Evolutionary conservation across 495 filamentous ascomycete species (phyloP).

Genomic region (Tuber brumale): DNA sequence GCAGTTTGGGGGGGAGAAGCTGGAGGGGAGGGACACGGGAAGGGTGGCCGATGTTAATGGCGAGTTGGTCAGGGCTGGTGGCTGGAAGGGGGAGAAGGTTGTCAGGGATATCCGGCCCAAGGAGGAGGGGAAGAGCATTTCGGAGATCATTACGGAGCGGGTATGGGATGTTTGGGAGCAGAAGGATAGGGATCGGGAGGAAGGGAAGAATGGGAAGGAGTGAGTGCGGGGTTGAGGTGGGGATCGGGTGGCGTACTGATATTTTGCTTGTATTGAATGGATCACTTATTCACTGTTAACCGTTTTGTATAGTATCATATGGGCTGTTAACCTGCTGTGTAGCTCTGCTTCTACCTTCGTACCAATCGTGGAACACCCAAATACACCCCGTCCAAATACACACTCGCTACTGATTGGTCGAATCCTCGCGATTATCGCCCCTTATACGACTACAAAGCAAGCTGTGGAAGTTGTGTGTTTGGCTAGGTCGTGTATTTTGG

Average conservation of each 20-base stretch:
- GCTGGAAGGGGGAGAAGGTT: conserved; percentile 53
- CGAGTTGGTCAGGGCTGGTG: conserved; percentile 25
- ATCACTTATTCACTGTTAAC: background rate
- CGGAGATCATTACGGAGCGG: conserved; percentile 74
- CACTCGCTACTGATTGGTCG: too few relatives aligned
- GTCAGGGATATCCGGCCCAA: conserved; percentile 63
- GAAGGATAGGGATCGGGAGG: conserved; percentile 39
- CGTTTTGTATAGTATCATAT: background rate
- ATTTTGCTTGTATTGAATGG: background rate
- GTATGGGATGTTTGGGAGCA: conserved; percentile 68
- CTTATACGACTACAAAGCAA: too few relatives aligned
- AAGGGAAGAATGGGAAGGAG: conserved; percentile 27
- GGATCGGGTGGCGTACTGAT: background rate
- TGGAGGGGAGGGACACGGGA: conserved; percentile 24
- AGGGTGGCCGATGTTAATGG: conserved; percentile 11
- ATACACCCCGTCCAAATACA: too few relatives aligned
- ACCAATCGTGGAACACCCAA: too few relatives aligned
- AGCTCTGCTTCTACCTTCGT: background rate
- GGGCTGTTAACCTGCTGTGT: background rate
- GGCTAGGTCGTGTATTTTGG: too few relatives aligned
- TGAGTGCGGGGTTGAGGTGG: conserved; percentile 13
- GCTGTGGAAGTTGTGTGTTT: too few relatives aligned
- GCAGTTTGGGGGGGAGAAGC: conserved; percentile 37
- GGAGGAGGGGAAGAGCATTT: conserved; percentile 72
- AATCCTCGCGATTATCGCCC: too few relatives aligned